Conservation (phyloP, 768 basidiomycete genomes). For the Kwoniella dejecticola region DNA sequence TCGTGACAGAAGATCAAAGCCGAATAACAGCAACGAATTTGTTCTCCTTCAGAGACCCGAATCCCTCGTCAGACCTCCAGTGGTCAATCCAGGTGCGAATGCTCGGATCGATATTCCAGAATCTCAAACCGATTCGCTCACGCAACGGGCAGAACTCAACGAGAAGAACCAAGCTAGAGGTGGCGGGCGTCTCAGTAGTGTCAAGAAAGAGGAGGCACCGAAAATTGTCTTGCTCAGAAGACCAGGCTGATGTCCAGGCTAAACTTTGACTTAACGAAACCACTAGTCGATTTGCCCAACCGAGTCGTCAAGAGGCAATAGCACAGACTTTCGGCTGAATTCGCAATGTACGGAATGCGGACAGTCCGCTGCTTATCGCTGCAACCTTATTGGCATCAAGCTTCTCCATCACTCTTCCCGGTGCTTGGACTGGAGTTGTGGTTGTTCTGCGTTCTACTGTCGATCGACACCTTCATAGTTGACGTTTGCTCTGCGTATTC, state of each 20-base stretch:
- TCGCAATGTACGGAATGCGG: no score
- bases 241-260: slow-evolving; percentile 17
- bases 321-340: no score
- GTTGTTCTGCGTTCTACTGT: no score
- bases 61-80: slow-evolving; percentile 18
- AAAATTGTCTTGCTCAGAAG: slow-evolving; percentile 30
- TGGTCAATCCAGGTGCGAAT: not conserved
- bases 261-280: not conserved
- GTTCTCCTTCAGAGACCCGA: slow-evolving; percentile 41
- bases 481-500: no score
- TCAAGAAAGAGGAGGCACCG: slow-evolving; percentile 10
- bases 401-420: no score
- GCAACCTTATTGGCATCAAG: no score
- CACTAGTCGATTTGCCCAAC: no score
- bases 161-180: not conserved
- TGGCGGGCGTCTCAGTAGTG: not conserved
- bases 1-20: slow-evolving; percentile 3
- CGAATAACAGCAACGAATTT: slow-evolving; percentile 24
- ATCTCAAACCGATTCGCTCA: not conserved
- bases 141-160: not conserved
- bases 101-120: slow-evolving; percentile 1
- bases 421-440: no score
- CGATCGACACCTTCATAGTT: no score
- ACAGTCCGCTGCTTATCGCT: no score
- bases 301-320: no score